These are phyloP conservation scores for Suillus placidus DNA, from an alignment of 768 basidiomycete species.

Conservation along the genomic window DNA sequence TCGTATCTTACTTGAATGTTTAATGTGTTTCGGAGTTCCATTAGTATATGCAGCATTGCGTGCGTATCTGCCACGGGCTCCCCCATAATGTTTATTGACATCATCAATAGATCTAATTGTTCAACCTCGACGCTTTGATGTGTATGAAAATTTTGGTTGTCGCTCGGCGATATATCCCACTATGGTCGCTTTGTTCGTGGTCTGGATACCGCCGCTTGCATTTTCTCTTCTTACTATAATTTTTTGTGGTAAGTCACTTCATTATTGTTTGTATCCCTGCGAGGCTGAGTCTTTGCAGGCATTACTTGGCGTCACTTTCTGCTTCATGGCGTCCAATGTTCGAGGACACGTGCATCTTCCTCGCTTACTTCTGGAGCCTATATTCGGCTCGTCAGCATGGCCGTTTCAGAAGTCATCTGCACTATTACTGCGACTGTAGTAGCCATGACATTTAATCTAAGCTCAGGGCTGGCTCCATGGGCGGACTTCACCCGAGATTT, in stretches of 20 bases:
- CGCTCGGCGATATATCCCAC: constrained; percentile 37
- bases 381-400: constrained; percentile 62
- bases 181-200: constrained; percentile 34
- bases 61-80: constrained; percentile 34
- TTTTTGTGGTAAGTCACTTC: constrained; percentile 35
- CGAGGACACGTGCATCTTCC: constrained; percentile 31
- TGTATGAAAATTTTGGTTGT: constrained; percentile 46
- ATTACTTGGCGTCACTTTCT: constrained; percentile 50
- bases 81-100: background rate
- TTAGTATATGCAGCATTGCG: constrained; percentile 59
- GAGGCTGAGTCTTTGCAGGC: constrained; percentile 23
- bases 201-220: constrained; percentile 40
- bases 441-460: constrained; percentile 37
- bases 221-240: constrained; percentile 34
- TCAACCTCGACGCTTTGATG: constrained; percentile 48
- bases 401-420: constrained; percentile 46
- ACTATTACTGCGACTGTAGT: constrained; percentile 41
- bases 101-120: constrained; percentile 37
- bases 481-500: constrained; percentile 52
- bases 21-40: constrained; percentile 58
- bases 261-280: background rate
- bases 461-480: constrained; percentile 44
- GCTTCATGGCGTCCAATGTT: constrained; percentile 50
- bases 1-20: constrained; percentile 46
- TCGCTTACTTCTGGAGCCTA: constrained; percentile 52